Evolutionary conservation across 352 stramenopile genomes (phyloP).

Genomic region (Phytophthora hybrid): DNA sequence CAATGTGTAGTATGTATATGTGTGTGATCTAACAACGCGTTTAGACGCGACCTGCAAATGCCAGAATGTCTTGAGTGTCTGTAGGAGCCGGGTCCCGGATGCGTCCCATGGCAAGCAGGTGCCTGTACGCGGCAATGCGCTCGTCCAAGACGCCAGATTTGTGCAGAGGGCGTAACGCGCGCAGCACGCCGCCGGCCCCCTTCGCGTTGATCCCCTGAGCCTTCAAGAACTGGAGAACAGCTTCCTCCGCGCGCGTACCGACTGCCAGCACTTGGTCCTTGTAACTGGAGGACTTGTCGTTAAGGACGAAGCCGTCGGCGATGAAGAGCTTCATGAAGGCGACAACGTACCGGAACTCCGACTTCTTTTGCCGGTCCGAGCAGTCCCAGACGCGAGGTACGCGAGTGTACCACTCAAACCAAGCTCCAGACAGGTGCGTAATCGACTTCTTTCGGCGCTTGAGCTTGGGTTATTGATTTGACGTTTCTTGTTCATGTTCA

Average conservation of each 20-base stretch:
- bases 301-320: constrained; percentile 9
- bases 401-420: constrained; percentile 17
- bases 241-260: not conserved
- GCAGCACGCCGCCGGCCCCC: not conserved
- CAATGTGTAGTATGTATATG: too few relatives aligned
- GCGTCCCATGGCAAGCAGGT: not conserved
- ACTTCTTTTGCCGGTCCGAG: constrained; percentile 16
- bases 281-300: not conserved
- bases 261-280: constrained; percentile 1
- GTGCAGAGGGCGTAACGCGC: not conserved
- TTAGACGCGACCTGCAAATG: too few relatives aligned
- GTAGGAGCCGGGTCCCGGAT: not conserved
- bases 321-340: constrained; percentile 31
- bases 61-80: not conserved
- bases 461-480: constrained; percentile 1
- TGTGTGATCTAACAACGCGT: too few relatives aligned
- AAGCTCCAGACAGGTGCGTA: constrained; percentile 11
- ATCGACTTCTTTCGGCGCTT: constrained; percentile 5
- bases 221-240: constrained; percentile 2
- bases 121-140: not conserved
- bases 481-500: not conserved
- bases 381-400: constrained; percentile 4
- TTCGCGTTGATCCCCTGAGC: not conserved
- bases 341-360: constrained; percentile 11
- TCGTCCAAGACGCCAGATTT: not conserved